Conservation (phyloP, 352 stramenopile species). For the Pythium vanterpoolii region DNA sequence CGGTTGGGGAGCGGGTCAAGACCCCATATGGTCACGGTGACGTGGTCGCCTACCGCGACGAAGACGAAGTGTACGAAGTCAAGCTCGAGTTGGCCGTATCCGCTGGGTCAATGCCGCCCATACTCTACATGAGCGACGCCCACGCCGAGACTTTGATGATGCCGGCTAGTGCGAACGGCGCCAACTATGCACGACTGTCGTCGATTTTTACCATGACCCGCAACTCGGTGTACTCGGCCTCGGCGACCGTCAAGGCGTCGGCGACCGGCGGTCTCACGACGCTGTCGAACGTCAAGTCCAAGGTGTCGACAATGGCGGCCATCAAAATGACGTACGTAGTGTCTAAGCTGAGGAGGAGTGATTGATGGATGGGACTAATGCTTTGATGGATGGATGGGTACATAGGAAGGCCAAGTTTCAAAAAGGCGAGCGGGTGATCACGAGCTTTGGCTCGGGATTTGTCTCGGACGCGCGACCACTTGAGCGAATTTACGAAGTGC, state of each 20-base stretch:
- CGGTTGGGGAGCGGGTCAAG: slow-evolving; percentile 25
- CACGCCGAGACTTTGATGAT: slow-evolving; percentile 30
- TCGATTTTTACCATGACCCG: slow-evolving; percentile 71
- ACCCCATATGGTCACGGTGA: slow-evolving; percentile 29
- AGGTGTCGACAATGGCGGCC: slow-evolving; percentile 64
- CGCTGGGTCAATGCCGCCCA: slow-evolving; percentile 12
- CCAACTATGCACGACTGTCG: slow-evolving; percentile 54
- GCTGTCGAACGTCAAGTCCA: slow-evolving; percentile 64
- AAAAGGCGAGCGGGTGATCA: slow-evolving; percentile 75
- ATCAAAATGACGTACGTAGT: slow-evolving; percentile 69
- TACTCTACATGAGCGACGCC: slow-evolving; percentile 27
- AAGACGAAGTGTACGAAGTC: slow-evolving; percentile 33
- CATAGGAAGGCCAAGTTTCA: slow-evolving; percentile 63
- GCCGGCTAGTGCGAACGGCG: slow-evolving; percentile 18
- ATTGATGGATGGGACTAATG: not conserved
- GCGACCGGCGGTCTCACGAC: slow-evolving; percentile 46
- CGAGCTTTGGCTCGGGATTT: slow-evolving; percentile 76
- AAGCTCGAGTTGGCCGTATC: slow-evolving; percentile 18
- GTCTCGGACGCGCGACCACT: slow-evolving; percentile 49
- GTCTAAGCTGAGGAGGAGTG: not conserved
- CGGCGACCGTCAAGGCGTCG: slow-evolving; percentile 61
- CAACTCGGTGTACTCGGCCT: slow-evolving; percentile 65
- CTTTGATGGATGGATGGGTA: not conserved
- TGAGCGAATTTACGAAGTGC: slow-evolving; percentile 77
- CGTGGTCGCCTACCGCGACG: slow-evolving; percentile 25